These are phyloP conservation scores for Desmodesmus armatus DNA, from an alignment of 139 green algal genomes.

Conservation along the genomic window DNA sequence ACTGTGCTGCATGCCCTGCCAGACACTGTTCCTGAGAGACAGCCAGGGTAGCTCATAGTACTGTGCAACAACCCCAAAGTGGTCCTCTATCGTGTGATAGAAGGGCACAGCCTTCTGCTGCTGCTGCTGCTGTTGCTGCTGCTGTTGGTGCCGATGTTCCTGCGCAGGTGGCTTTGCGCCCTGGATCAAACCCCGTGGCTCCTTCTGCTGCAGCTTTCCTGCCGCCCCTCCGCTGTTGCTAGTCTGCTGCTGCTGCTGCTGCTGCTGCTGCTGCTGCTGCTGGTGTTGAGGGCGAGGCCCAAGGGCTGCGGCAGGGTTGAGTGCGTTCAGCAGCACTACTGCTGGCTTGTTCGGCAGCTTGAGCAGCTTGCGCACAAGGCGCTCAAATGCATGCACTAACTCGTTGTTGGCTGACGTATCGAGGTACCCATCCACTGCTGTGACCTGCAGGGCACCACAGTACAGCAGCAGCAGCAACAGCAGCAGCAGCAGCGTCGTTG, in stretches of 20 bases:
- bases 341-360: slow-evolving; percentile 53
- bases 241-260: too few species aligned
- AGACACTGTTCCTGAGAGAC: slow-evolving; percentile 5
- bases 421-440: slow-evolving; percentile 15
- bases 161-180: too few species aligned
- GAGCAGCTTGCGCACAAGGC: slow-evolving; percentile 61
- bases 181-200: too few species aligned
- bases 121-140: too few species aligned
- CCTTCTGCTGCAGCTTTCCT: too few species aligned
- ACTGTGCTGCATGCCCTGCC: background rate
- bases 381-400: slow-evolving; percentile 51
- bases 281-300: too few species aligned
- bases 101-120: slow-evolving; percentile 1
- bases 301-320: background rate
- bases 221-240: too few species aligned
- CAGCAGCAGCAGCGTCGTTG: background rate
- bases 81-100: slow-evolving; percentile 20
- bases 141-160: too few species aligned
- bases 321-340: slow-evolving; percentile 48
- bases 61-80: slow-evolving; percentile 18
- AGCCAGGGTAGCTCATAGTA: slow-evolving; percentile 39
- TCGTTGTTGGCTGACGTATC: slow-evolving; percentile 6
- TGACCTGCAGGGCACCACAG: background rate
- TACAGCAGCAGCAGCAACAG: background rate
- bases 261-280: too few species aligned